Evolutionary conservation across 305 asterid genomes (phyloP).

Genomic region (Fraxinus xanthoxyloides): DNA sequence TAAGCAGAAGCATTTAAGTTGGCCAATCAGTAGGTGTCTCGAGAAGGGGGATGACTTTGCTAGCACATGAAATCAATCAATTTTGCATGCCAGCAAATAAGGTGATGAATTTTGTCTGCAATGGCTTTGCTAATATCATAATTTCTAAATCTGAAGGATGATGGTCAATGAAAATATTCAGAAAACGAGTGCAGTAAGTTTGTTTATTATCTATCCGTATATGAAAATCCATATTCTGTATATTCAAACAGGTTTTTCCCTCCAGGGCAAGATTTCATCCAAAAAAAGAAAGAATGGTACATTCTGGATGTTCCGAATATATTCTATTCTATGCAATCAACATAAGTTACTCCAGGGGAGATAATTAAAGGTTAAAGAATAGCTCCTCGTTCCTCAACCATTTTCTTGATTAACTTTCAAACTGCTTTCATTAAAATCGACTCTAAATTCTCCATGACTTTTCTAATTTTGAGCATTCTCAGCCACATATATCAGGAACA

Average conservation of each 20-base stretch:
- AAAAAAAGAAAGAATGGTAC: background rate
- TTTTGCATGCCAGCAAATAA: background rate
- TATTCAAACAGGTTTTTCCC: background rate
- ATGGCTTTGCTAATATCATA: background rate
- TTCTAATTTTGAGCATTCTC: background rate
- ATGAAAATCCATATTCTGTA: background rate
- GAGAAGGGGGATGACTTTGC: background rate
- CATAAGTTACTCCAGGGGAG: background rate
- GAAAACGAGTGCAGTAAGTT: background rate
- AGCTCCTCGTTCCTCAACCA: too few species aligned
- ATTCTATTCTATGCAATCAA: background rate
- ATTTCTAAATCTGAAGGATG: background rate
- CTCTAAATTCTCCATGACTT: background rate
- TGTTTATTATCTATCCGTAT: background rate
- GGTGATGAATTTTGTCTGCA: background rate
- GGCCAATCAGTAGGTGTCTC: background rate
- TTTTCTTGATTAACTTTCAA: background rate
- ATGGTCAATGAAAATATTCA: background rate
- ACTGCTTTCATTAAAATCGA: background rate
- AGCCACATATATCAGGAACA: conserved; percentile 6
- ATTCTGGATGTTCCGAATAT: background rate
- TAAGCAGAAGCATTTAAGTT: background rate
- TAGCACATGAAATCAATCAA: background rate
- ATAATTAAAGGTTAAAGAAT: background rate
- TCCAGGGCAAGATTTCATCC: background rate